Evolutionary conservation across 305 asterid genomes (phyloP), one percentile per base, ranked within the genome.

Genomic region (Lippia alba): DNA sequence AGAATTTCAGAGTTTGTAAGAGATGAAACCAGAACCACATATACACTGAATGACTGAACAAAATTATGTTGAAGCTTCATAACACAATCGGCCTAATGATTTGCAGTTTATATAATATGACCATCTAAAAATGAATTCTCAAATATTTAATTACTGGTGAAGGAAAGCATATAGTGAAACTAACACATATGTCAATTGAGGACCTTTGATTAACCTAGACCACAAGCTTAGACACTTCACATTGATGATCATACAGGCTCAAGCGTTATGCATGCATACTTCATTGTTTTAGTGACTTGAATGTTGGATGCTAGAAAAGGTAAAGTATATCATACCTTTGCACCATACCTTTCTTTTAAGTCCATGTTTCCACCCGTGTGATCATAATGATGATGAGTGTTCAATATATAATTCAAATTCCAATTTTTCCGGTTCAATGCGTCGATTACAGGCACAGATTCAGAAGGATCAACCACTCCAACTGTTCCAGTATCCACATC

Each of bases 381-480:
- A 81, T 94, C 98, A 80, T 79, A 69, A 80, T 94, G 99, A 78
- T 94, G 99, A 80, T 92, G 99, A 50, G 99, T 94, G 80, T 92
- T 94, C 70, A 94, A 76, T 71, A 90, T 88, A 80, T 94, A 92
- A 72, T 84, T 89, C 88, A 94, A 82, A 83, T 94, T 94, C 86
- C 89, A 83, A 66, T 87, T 89, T 79, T 76, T 87, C 80, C 85
- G 80, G 81, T 85, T 87, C 78, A 94, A 75, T 46, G 91, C 92
- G 63, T 87, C 91, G 56, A 94, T 89, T 56, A 94, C 71, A 44
- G 99, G 98, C 46, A 83, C 69, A 33, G 98, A 83, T 84, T 94
- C 99, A 58, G 98, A 92, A 79, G 98, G 99, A 80, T 94, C 99
- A 68, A 94, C 97, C 41, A 94, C 99, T 78, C 99, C 99, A 78